Base-by-base conservation (phyloP, 768 basidiomycete genomes). In the Hortiboletus flavorubellus region DNA sequence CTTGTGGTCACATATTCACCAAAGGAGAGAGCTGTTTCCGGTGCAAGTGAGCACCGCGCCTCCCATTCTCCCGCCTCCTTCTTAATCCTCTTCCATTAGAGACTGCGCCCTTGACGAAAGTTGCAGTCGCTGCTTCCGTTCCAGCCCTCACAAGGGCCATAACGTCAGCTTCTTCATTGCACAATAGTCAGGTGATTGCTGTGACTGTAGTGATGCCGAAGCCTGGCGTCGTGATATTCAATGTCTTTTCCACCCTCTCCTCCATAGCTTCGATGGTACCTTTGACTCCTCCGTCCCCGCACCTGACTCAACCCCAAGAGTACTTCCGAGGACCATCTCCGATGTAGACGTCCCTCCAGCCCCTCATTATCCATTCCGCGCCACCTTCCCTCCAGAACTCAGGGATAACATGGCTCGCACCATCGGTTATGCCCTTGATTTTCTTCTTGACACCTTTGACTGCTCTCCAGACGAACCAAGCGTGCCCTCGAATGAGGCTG, bases 111-210 rank as follows among this genome's bases (percentile, higher is more conserved):
- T 90, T 49, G 91, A 97, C 62, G 87, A 93, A 52, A 91, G 87
- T 61, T 95, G 96, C 68, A 79, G 90, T 2, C 80, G 81, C 46
- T 98, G 97, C 71, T 98, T 95, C 73, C 87, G 91, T 62, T 82
- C 89, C 1, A 89, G 90, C n/a, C 80, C 88, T 53, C 96, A 98
- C 67, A 73, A 76, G 21, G 85, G 84, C 43, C 96, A 98, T 74
- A 96, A 93, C 60, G 85, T 98, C 62, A 88, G 89, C 55, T 95
- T 98, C 75, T 93, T 91, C 71, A 89, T 96, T 61, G 87, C 90
- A 8, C 91, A 91, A 54, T 93, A 97, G 62, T 87, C 90, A 0
- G 90, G 93, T 8, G 91, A 93, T 5, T 94, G 91, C 62, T 99
- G 97, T 67, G 94, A 98, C 71, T 98, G 96, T 63, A 93, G 93